Conservation (phyloP, 345 rosid species). For the Erodium maritimum region DNA sequence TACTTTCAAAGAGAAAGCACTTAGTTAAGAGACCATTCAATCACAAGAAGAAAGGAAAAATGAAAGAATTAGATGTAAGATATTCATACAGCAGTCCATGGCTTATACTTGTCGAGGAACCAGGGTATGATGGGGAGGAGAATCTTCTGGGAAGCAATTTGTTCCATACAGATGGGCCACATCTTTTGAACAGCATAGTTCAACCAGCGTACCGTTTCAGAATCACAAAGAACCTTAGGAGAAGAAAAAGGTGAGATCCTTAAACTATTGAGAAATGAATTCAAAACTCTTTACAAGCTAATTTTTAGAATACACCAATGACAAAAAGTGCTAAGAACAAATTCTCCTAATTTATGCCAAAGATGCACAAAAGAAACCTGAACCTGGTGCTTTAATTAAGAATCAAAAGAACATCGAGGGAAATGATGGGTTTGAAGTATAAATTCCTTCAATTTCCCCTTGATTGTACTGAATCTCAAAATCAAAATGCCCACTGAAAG, state of each 20-base stretch:
- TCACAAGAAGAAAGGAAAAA: background rate
- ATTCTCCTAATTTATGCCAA: background rate
- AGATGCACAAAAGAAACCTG: background rate
- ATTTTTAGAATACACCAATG: too few relatives aligned
- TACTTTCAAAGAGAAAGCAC: too few relatives aligned
- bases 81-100: slow-evolving; percentile 79
- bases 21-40: too few relatives aligned
- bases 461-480: background rate
- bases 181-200: slow-evolving; percentile 75
- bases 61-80: slow-evolving; percentile 1
- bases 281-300: background rate
- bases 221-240: slow-evolving; percentile 62
- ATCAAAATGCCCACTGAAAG: background rate
- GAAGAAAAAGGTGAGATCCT: slow-evolving; percentile 7
- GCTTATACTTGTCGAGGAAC: slow-evolving; percentile 93
- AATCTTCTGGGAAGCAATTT: slow-evolving; percentile 77
- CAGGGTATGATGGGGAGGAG: slow-evolving; percentile 89
- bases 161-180: slow-evolving; percentile 94
- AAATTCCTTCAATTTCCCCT: background rate
- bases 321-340: too few relatives aligned
- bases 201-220: slow-evolving; percentile 86
- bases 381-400: background rate
- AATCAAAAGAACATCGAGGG: background rate
- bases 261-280: background rate
- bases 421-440: background rate